Base-by-base conservation (phyloP, 2,329 filamentous ascomycete genomes). In the Diaporthe destruens region DNA sequence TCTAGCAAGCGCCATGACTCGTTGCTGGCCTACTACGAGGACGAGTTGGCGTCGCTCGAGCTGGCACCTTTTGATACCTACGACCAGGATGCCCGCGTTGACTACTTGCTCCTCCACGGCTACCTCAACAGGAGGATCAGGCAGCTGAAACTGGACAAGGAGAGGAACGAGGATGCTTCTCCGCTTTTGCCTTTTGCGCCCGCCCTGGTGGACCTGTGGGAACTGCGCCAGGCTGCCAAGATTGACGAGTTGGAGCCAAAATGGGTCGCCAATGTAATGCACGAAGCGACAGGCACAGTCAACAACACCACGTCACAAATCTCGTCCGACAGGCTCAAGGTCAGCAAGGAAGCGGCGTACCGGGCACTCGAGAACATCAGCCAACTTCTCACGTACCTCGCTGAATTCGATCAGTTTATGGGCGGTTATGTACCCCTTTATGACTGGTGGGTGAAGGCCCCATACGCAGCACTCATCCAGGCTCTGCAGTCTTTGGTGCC, bases 401-500 rank as follows among this genome's bases (percentile, higher is more conserved):
- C 79, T 2, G 87, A 90, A 74, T 85, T 84, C 76, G 85, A 82
- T 69, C 72, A 63, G 0, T 91, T 90, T 76, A 90, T 88, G 77
- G 80, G 82, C 39, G 85, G 84, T 3, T 90, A 90, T 75, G 86
- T 90, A 74, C 88, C 89, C 0, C 71, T 83, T 18, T 90, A 89
- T 69, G 85, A 87, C 54, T 90, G 87, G 86, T 91, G 89, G 89
- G 83, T 85, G 0, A 78, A 81, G 0, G 77, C 81, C 7, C 87
- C 87, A 0, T 87, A 85, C 75, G 75, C 78, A 2, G 77, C 80
- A 2, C 79, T 87, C 3, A 78, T 84, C 32, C 73, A 75, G 2
- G 79, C 80, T 0, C 77, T 89, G 4, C 75, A 79, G 12, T 76
- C 77, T 0, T 79, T 85, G 44, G 75, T 83, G 2, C 75, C 78